These are phyloP conservation scores for Globisporangium orthogonon DNA, from an alignment of 352 stramenopile genomes.

Conservation along the genomic window DNA sequence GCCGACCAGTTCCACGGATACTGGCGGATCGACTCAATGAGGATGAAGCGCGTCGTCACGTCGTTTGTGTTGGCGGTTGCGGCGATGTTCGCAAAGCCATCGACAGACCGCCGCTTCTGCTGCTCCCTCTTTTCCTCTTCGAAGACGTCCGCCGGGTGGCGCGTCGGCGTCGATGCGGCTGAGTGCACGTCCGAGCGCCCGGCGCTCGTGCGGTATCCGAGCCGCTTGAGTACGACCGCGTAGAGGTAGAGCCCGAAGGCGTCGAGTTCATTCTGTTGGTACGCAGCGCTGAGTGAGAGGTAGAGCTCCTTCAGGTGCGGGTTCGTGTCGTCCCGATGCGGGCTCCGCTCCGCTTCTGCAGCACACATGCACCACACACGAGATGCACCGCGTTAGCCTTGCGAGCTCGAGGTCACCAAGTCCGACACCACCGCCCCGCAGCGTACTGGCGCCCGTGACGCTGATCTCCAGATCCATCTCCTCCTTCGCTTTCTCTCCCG, in stretches of 20 bases:
- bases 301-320: constrained; percentile 73
- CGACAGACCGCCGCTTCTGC: constrained; percentile 9
- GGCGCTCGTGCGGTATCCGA: constrained; percentile 57
- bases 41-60: constrained; percentile 55
- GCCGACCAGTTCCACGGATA: constrained; percentile 95
- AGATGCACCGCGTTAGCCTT: not conserved
- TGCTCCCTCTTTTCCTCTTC: constrained; percentile 37
- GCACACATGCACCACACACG: not conserved
- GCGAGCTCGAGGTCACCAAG: not conserved
- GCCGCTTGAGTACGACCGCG: constrained; percentile 57
- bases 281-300: constrained; percentile 34
- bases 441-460: constrained; percentile 36
- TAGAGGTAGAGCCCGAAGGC: constrained; percentile 80
- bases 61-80: constrained; percentile 23
- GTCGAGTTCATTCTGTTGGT: constrained; percentile 53
- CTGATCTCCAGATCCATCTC: constrained; percentile 73
- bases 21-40: constrained; percentile 59
- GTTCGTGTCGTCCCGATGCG: constrained; percentile 45
- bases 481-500: constrained; percentile 77
- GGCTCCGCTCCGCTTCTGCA: constrained; percentile 25
- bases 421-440: constrained; percentile 2
- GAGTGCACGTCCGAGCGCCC: constrained; percentile 15
- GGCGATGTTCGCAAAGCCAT: constrained; percentile 14
- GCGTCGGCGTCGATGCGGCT: constrained; percentile 24
- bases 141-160: constrained; percentile 25